Base-by-base conservation (phyloP, 1,284 basidiomycete genomes). In the Mycosarcoma maydis region DNA sequence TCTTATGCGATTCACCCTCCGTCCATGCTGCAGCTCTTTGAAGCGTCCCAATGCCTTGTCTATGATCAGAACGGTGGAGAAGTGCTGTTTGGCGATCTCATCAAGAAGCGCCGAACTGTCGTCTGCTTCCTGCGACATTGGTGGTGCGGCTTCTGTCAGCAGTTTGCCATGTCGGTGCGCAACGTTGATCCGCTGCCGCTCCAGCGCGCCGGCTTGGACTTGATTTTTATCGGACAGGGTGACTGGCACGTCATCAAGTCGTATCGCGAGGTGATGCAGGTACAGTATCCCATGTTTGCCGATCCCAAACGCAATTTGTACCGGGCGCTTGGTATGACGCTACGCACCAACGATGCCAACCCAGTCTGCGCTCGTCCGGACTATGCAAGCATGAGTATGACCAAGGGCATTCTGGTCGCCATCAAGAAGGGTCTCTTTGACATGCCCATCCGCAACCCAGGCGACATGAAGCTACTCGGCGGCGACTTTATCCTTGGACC, bases 401-500 rank as follows among this genome's bases (percentile, higher is more conserved):
- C 90, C 66, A 83, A 87, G 23, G 90, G 90, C 10, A 85, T 90
- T 36, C 86, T 88, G 20, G 87, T 87, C 84, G 88, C 90, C 20
- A 85, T 90, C 36, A 83, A 83, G 82, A 72, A 77, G 79, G 61
- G 83, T 72, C 26, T 83, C 57, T 73, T 78, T 43, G 79, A 89
- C 30, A 88, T 92, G 87, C 90, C 91, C 0, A 84, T 93, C 10
- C 88, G 89, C 81, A 88, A 87, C 52, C 90, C 90, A 1, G 92
- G 92, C 0, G 89, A 92, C 75, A 83, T 87, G 40, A 82, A 85
- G 45, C 90, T 93, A 81, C 86, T 94, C 26, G 92, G 92, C 16
- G 92, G 92, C 22, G 92, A 94, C 83, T 94, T 94, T 77, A 86
- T 94, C 23, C 86, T 95, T 48, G 90, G 90, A 22, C 90, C 90